Percentiles rank a stretch among this genome's conserved stretches.
Evolutionary conservation across 768 basidiomycete genomes (phyloP).

Genomic region (Lactarius vividus): DNA sequence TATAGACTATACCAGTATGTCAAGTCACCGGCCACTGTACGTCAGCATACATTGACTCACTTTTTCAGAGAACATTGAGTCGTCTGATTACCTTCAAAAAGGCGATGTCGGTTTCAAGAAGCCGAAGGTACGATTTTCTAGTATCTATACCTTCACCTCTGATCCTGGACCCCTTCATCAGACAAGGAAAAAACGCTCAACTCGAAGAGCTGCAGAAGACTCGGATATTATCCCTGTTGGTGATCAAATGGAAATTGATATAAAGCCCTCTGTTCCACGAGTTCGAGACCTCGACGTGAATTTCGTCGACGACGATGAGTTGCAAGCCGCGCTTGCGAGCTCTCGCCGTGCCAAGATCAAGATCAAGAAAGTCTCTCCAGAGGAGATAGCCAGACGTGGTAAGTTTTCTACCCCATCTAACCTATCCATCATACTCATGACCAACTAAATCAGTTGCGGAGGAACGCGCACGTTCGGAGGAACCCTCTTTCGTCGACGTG

Average conservation of each 20-base stretch:
- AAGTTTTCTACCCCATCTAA: conserved; percentile 31
- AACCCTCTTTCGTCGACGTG: conserved; percentile 37
- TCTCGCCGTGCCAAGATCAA: conserved; percentile 82
- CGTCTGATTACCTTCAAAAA: conserved; percentile 85
- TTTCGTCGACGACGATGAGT: conserved; percentile 97
- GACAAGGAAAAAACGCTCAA: conserved; percentile 92
- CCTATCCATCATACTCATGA: conserved; percentile 14
- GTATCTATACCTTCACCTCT: background rate
- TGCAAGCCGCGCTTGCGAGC: conserved; percentile 88
- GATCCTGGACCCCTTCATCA: conserved; percentile 33
- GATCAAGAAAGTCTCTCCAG: conserved; percentile 70
- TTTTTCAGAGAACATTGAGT: conserved; percentile 73
- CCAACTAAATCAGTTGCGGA: conserved; percentile 53
- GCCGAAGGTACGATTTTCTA: conserved; percentile 57
- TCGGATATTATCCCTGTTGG: conserved; percentile 45
- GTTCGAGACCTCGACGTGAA: conserved; percentile 77
- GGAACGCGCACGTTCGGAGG: conserved; percentile 55
- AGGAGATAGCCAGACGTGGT: conserved; percentile 81
- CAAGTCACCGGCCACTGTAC: background rate
- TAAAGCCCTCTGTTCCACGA: conserved; percentile 63
- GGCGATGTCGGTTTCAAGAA: conserved; percentile 96
- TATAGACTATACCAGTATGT: conserved; percentile 89
- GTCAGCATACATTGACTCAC: conserved; percentile 18
- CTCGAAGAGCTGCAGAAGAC: conserved; percentile 61
- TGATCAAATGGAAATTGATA: conserved; percentile 78